Evolutionary conservation across 2,329 filamentous ascomycete species (phyloP).

Genomic region (Gliomastix tumulicola): DNA sequence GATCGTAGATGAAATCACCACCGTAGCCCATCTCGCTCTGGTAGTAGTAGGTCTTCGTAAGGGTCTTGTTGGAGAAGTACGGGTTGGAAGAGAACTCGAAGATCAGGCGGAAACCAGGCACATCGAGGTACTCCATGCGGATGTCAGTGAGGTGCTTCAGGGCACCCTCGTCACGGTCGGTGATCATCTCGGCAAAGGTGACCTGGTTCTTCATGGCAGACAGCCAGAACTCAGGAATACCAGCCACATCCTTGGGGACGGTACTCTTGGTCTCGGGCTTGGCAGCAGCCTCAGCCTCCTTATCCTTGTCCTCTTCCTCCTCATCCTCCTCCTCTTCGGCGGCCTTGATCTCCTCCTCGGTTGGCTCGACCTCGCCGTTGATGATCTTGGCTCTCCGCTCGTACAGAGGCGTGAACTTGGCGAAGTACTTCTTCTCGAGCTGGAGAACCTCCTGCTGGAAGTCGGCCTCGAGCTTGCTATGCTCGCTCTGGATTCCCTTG

Average conservation of each 20-base stretch:
- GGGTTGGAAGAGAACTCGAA: constrained; percentile 96
- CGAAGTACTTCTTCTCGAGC: constrained; percentile 99
- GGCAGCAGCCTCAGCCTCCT: constrained; percentile 34
- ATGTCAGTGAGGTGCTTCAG: constrained; percentile 88
- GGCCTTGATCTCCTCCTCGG: constrained; percentile 77
- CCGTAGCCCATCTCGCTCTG: constrained; percentile 98
- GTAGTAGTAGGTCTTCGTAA: constrained; percentile 99
- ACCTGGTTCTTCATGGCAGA: constrained; percentile 99
- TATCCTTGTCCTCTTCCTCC: constrained; percentile 62
- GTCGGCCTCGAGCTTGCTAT: constrained; percentile 95
- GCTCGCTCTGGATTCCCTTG: constrained; percentile 97
- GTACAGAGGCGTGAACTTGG: constrained; percentile 96
- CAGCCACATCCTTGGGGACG: constrained; percentile 51
- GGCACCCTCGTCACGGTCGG: constrained; percentile 90
- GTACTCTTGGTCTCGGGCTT: constrained; percentile 50
- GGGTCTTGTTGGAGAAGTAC: constrained; percentile 93
- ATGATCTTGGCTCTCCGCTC: constrained; percentile 90
- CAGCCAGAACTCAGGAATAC: constrained; percentile 98
- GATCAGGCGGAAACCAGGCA: constrained; percentile 95
- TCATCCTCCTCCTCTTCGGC: constrained; percentile 78
- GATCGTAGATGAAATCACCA: constrained; percentile 99
- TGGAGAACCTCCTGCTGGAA: constrained; percentile 98
- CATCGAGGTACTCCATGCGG: constrained; percentile 98
- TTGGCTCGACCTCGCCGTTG: constrained; percentile 81
- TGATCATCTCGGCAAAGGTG: constrained; percentile 96